A percentile compares a stretch with the other conserved stretches of the same genome.
These are phyloP conservation scores for Ustilago trichophora DNA, from an alignment of 1,284 basidiomycete genomes.

Conservation along the genomic window DNA sequence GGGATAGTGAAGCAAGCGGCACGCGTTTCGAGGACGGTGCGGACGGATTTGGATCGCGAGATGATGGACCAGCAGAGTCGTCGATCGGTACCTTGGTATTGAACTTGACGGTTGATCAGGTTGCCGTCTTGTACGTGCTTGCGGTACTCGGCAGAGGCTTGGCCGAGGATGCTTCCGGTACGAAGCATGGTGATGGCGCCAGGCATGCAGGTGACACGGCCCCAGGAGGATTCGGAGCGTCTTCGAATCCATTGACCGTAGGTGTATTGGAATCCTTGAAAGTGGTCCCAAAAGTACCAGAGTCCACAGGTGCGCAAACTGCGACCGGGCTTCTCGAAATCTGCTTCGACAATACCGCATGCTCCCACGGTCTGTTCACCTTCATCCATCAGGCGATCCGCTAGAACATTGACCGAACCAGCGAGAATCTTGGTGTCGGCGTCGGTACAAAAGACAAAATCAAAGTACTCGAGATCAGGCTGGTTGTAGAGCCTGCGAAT, in stretches of 20 bases:
- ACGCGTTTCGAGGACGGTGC: conserved; percentile 26
- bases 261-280: conserved; percentile 33
- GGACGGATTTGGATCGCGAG: conserved; percentile 25
- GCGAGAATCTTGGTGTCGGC: conserved; percentile 35
- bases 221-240: conserved; percentile 26
- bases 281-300: conserved; percentile 38
- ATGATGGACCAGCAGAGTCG: conserved; percentile 35
- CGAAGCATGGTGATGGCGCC: conserved; percentile 33
- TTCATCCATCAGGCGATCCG: conserved; percentile 23
- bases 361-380: conserved; percentile 28
- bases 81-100: conserved; percentile 33
- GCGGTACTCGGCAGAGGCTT: conserved; percentile 25
- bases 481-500: conserved; percentile 19
- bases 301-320: conserved; percentile 13
- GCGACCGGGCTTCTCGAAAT: conserved; percentile 18
- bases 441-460: conserved; percentile 33
- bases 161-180: conserved; percentile 21
- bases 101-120: conserved; percentile 25
- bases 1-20: conserved; percentile 40
- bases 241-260: conserved; percentile 34
- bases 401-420: conserved; percentile 21
- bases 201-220: conserved; percentile 32
- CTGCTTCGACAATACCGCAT: conserved; percentile 29
- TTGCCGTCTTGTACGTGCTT: conserved; percentile 24
- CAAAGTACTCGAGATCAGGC: conserved; percentile 19